These are phyloP conservation scores for Sinapis alba DNA, from an alignment of 441 rosid species.

Conservation along the genomic window DNA sequence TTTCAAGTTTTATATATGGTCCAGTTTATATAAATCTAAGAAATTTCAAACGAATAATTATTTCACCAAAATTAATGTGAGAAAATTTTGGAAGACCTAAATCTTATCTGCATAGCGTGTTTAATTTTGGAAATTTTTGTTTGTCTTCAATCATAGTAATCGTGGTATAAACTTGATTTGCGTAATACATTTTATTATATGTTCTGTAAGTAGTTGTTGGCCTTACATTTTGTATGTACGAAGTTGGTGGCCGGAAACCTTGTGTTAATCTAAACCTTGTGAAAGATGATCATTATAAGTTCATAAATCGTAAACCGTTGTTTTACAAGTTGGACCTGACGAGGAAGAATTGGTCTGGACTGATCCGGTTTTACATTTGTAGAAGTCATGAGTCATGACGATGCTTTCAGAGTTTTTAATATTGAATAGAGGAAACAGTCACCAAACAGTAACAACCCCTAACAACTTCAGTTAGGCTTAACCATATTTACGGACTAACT, in stretches of 20 bases:
- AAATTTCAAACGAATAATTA: not conserved
- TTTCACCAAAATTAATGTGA: not conserved
- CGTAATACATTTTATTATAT: not conserved
- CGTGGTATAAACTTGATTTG: too few species aligned
- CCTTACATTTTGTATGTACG: not conserved
- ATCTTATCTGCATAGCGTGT: not conserved
- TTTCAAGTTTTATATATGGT: not conserved
- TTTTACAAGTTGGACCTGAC: not conserved
- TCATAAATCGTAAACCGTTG: not conserved
- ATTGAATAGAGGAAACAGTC: not conserved
- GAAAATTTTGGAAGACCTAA: not conserved
- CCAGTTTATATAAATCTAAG: not conserved
- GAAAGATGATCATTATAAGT: not conserved
- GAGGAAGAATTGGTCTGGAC: not conserved
- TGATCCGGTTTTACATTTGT: not conserved
- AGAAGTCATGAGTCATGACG: not conserved
- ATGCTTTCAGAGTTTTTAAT: not conserved
- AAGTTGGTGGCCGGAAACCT: not conserved
- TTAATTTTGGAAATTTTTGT: not conserved
- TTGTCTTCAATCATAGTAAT: not conserved
- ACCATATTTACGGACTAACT: not conserved
- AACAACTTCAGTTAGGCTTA: conserved; percentile 13
- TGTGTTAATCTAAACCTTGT: not conserved
- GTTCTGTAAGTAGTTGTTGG: not conserved
- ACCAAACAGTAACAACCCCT: conserved; percentile 10